These are phyloP conservation scores for Pichia eremophila DNA, from an alignment of 805 yeast genomes.

Conservation along the genomic window DNA sequence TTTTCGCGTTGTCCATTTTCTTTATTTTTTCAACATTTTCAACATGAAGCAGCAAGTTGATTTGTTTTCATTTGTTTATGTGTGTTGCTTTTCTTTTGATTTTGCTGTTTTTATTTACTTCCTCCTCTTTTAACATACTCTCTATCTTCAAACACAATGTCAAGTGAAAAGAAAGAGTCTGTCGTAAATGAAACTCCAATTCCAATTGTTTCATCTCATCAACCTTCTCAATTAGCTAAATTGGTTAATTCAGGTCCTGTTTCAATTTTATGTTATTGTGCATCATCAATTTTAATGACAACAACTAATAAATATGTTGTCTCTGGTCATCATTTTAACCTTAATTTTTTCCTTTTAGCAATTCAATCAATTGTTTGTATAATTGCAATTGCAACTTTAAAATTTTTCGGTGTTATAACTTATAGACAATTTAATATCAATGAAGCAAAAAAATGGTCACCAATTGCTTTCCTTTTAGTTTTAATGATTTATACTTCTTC, in stretches of 20 bases:
- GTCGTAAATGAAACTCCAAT: neutral
- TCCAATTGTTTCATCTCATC: neutral
- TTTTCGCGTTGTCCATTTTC: no score
- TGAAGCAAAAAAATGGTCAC: constrained; percentile 94
- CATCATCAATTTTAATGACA: constrained; percentile 93
- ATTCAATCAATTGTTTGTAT: constrained; percentile 84
- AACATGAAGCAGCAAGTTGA: no score
- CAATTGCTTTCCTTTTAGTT: constrained; percentile 82
- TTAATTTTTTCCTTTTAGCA: constrained; percentile 84
- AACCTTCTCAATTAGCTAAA: constrained; percentile 10
- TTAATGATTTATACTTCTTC: constrained; percentile 94
- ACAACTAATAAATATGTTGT: constrained; percentile 94
- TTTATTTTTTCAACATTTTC: no score
- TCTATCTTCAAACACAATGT: neutral
- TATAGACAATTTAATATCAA: constrained; percentile 77
- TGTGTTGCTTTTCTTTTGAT: no score
- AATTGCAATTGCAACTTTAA: constrained; percentile 60
- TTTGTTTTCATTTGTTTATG: no score
- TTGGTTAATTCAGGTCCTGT: constrained; percentile 49
- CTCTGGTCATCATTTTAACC: constrained; percentile 56
- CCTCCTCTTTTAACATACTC: neutral
- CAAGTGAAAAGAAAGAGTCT: constrained; percentile 4
- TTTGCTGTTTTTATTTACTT: neutral
- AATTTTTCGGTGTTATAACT: constrained; percentile 65
- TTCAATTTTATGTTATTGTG: constrained; percentile 78